Evolutionary conservation across 805 yeast species (phyloP).

Genomic region (Pichia kluyveri): DNA sequence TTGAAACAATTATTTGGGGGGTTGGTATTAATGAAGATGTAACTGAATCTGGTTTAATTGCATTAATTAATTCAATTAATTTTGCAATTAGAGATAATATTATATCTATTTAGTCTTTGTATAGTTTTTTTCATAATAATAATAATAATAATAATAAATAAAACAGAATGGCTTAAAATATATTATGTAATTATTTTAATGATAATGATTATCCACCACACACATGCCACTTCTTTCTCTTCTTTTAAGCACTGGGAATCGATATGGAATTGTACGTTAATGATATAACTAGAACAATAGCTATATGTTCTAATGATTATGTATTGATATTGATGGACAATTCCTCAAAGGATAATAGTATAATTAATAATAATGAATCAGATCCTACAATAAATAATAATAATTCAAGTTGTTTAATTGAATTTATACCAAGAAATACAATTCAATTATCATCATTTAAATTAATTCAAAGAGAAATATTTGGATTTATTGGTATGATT

Average conservation of each 20-base stretch:
- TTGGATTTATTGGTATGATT: slow-evolving; percentile 57
- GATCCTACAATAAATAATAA: neutral
- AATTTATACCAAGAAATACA: slow-evolving; percentile 35
- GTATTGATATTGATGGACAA: slow-evolving; percentile 5
- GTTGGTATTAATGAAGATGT: slow-evolving; percentile 52
- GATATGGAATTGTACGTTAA: slow-evolving; percentile 8
- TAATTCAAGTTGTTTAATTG: slow-evolving; percentile 34
- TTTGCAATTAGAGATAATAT: slow-evolving; percentile 17
- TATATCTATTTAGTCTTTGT: slow-evolving; percentile 7
- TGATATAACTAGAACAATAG: slow-evolving; percentile 2
- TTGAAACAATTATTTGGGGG: slow-evolving; percentile 35
- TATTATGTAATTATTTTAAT: too few species aligned
- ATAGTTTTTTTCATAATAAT: too few species aligned
- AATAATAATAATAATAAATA: too few species aligned
- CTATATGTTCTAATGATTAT: slow-evolving; percentile 4
- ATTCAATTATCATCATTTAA: slow-evolving; percentile 18
- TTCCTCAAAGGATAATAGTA: neutral
- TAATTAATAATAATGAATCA: neutral
- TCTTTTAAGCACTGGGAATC: too few species aligned
- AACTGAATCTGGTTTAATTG: slow-evolving; percentile 44
- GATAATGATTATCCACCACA: too few species aligned
- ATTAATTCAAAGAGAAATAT: slow-evolving; percentile 12
- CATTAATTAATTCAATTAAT: slow-evolving; percentile 40
- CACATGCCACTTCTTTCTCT: too few species aligned
- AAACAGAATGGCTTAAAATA: too few species aligned